Conservation (phyloP, 192 early-diverging fungal genomes). For the Gryganskiella cystojenkinii region DNA sequence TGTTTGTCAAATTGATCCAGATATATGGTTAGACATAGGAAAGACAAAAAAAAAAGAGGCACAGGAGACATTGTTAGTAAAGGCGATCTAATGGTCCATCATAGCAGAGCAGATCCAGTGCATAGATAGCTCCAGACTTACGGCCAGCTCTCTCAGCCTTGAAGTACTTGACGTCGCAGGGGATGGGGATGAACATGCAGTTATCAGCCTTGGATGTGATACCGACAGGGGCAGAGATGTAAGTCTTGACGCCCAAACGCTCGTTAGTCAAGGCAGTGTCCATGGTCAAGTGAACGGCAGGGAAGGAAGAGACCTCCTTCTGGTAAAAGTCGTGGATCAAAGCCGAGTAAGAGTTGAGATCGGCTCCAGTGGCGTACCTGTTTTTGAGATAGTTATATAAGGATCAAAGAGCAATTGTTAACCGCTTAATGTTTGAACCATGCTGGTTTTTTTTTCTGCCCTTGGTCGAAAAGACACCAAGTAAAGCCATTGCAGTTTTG, state of each 20-base stretch:
- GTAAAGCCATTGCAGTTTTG: no score
- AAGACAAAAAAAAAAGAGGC: neutral
- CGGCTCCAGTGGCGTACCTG: slow-evolving; percentile 76
- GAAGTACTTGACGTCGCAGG: slow-evolving; percentile 90
- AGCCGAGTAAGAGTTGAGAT: slow-evolving; percentile 76
- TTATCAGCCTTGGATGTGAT: slow-evolving; percentile 78
- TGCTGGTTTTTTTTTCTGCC: no score
- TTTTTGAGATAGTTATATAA: neutral
- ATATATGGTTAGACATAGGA: slow-evolving; percentile 46
- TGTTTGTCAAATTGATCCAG: no score
- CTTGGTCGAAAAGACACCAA: no score
- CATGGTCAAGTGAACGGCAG: slow-evolving; percentile 88
- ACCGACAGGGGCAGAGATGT: slow-evolving; percentile 81
- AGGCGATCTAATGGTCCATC: no score
- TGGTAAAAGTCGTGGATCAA: slow-evolving; percentile 85
- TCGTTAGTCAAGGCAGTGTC: slow-evolving; percentile 84
- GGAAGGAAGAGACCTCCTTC: slow-evolving; percentile 78
- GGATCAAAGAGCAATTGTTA: neutral
- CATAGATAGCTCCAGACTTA: slow-evolving; percentile 42
- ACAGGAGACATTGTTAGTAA: no score
- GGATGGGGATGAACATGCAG: slow-evolving; percentile 89
- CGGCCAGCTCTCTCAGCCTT: slow-evolving; percentile 90
- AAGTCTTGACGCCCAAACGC: slow-evolving; percentile 79
- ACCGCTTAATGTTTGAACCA: no score
- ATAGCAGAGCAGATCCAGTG: no score